Percentiles rank a stretch among this genome's conserved stretches.
Evolutionary conservation across 306 rosid genomes (phyloP).

Genomic region (Lupinus albus): DNA sequence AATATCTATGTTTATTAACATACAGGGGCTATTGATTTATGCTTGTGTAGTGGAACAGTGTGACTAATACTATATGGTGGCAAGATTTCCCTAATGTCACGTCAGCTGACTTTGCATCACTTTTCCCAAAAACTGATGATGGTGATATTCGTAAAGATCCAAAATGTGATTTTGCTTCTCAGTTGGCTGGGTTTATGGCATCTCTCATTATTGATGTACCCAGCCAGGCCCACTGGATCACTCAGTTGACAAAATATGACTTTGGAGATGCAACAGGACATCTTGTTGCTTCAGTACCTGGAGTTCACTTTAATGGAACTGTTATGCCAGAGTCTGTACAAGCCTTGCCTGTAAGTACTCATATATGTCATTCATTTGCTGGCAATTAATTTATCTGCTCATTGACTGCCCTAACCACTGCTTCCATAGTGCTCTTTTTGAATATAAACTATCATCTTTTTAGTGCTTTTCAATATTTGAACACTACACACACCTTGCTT

Average conservation of each 20-base stretch:
- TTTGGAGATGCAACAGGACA: slow-evolving; percentile 70
- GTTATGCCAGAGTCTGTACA: slow-evolving; percentile 43
- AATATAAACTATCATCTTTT: slow-evolving; percentile 28
- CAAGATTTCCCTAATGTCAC: slow-evolving; percentile 71
- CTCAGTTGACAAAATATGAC: slow-evolving; percentile 72
- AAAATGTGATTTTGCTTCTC: slow-evolving; percentile 70
- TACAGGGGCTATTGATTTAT: slow-evolving; percentile 31
- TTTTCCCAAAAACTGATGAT: slow-evolving; percentile 53
- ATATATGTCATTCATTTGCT: slow-evolving; percentile 28
- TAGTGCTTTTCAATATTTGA: slow-evolving; percentile 23
- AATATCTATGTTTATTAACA: slow-evolving; percentile 7
- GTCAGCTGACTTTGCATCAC: slow-evolving; percentile 57
- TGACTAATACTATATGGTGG: slow-evolving; percentile 91
- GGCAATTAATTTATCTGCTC: slow-evolving; percentile 31
- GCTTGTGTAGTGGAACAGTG: slow-evolving; percentile 64
- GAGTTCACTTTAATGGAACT: slow-evolving; percentile 62
- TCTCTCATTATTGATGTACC: slow-evolving; percentile 71
- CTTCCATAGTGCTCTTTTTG: slow-evolving; percentile 9
- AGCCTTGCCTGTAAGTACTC: slow-evolving; percentile 46
- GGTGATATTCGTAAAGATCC: slow-evolving; percentile 42
- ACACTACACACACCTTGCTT: slow-evolving; percentile 25
- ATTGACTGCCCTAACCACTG: slow-evolving; percentile 4
- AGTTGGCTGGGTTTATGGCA: slow-evolving; percentile 86
- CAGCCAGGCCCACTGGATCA: slow-evolving; percentile 71
- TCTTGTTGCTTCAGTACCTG: slow-evolving; percentile 79